Percentiles rank a stretch among this genome's conserved stretches.
Evolutionary conservation across 2,329 filamentous ascomycete species (phyloP).

Genomic region (Trichoderma sp.): DNA sequence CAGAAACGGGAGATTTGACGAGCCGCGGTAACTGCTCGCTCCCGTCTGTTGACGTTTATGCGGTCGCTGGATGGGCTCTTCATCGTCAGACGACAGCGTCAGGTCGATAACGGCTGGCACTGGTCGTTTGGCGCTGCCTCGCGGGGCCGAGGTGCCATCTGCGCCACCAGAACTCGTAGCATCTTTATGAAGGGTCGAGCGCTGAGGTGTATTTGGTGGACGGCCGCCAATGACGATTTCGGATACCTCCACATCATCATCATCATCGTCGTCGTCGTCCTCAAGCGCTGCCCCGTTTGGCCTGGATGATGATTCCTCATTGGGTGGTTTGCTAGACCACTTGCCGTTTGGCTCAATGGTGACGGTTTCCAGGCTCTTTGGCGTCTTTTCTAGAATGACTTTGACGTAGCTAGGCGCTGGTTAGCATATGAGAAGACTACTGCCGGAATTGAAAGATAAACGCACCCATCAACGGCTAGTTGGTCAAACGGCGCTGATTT

Average conservation of each 20-base stretch:
- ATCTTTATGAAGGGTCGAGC: constrained; percentile 34
- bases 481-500: constrained; percentile 76
- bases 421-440: constrained; percentile 20
- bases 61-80: constrained; percentile 44
- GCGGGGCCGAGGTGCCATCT: constrained; percentile 36
- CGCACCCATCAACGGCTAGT: constrained; percentile 82
- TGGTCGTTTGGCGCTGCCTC: constrained; percentile 46
- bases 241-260: constrained; percentile 49
- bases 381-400: constrained; percentile 76
- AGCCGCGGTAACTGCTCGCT: constrained; percentile 26
- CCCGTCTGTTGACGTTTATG: constrained; percentile 45
- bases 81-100: constrained; percentile 55
- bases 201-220: constrained; percentile 37
- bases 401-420: constrained; percentile 65
- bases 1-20: constrained; percentile 9
- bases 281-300: constrained; percentile 29
- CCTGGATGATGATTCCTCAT: constrained; percentile 30
- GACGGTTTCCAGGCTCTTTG: constrained; percentile 72
- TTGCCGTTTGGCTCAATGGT: constrained; percentile 82
- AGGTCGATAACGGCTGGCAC: constrained; percentile 56
- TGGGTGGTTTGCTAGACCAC: constrained; percentile 55
- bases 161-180: constrained; percentile 39
- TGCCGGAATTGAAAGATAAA: constrained; percentile 17
- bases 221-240: constrained; percentile 39
- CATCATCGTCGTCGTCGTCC: constrained; percentile 41